Base-by-base conservation (phyloP, 2,329 filamentous ascomycete species). In the Daldinia sp. region DNA sequence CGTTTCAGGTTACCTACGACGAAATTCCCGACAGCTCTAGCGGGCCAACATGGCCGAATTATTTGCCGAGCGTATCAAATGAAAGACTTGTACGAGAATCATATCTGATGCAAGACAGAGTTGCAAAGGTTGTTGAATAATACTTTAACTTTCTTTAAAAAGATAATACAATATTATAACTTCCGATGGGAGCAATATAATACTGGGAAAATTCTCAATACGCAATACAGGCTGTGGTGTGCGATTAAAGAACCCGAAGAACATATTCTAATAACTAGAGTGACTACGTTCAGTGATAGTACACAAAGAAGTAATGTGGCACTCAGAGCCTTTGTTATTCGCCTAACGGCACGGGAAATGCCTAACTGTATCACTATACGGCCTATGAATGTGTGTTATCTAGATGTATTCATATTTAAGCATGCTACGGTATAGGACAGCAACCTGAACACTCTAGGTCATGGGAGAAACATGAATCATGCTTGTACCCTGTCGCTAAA, bases 61-160 rank as follows among this genome's bases (percentile, higher is more conserved):
- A 64, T 33, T n/a, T 63, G 15, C 15, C 56, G 6, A 33, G 13
- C 30, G 9, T 26, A 23, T n/a, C 39, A 13, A 63, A 6, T 18
- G 46, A 54, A n/a, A 12, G 15, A 1, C 23, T 55, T 4, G 42
- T 62, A 10, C 28, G 15, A 12, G 35, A 59, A 6, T 39, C 41
- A 20, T 54, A 70, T 58, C 20, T 28, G 26, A 42, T 46, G 41
- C 59, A 58, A 58, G 57, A 70, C n/a, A n/a, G 39, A 5, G 37
- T 28, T 5, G 15, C 50, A 12, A 26, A 46, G 15, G 9, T 46
- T 9, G 33, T 26, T 42, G n/a, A 35, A 18, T 63, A 30, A 51
- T 26, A 4, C 6, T 1, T 9, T 35, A 1, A 23, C 20, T 2
- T 23, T 23, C 20, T 23, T 30, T 10, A 33, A 26, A 18, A 30